Evolutionary conservation across 2,329 filamentous ascomycete genomes (phyloP), one percentile per base, ranked within the genome.

Genomic region (Dactylellina cionopaga): DNA sequence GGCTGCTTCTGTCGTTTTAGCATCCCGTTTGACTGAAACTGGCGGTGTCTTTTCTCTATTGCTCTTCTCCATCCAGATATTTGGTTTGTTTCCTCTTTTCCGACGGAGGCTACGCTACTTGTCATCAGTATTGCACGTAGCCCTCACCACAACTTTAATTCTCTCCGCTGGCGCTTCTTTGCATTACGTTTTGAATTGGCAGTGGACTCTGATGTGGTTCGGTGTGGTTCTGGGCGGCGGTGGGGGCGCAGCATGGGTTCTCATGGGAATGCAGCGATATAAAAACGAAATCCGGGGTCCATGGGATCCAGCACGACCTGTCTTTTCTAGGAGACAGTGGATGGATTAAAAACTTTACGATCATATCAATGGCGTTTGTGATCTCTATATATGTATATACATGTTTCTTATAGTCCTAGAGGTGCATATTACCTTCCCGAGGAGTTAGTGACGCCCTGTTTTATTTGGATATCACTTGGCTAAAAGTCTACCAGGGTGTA

Each of bases 251-350:
- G 96, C 92, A 79, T 98, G 93, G 94, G 98, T 95, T 93, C 82
- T 99, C 74, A 98, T 99, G 78, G 91, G 92, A 6, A 81, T 99
- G 80, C 95, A 99, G 81, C 94, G 96, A 82, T 99, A 98, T 82
- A 99, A 99, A 84, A 98, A 98, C 80, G 95, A 98, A 81, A 97
- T 99, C 76, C 92, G 93, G 78, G 95, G 95, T 43, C 95, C 95
- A 0, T 99, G 95, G 95, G 95, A 99, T 82, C 93, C 94, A 17
- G 95, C 95, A 5, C 86, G 93, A 79, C 95, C 95, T 7, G 87
- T 95, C 63, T 93, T 95, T 74, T 72, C 60, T 2, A 88, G 92
- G 78, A 89, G 89, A 77, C 83, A 88, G 41, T 84, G 82, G 82
- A 83, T 83, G 68, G 75, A 77, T 19, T 77, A 31, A 51, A 15